Conservation (phyloP, 2,329 filamentous ascomycete species). For the Coleophoma cylindrospora region DNA sequence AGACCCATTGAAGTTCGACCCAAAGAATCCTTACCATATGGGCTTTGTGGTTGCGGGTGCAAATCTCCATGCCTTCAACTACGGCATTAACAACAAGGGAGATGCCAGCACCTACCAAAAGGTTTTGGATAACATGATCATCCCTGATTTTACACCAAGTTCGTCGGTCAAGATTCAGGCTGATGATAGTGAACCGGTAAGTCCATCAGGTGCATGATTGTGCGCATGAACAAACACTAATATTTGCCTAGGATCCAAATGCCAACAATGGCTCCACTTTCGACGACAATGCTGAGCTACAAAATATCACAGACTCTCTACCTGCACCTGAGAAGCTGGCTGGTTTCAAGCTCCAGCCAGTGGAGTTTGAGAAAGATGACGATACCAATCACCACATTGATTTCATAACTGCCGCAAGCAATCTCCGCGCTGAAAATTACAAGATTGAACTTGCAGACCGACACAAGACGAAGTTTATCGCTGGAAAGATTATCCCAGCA, state of each 20-base stretch:
- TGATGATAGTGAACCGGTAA: conserved; percentile 82
- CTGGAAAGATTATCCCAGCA: conserved; percentile 97
- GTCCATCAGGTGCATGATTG: conserved; percentile 21
- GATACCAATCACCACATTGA: conserved; percentile 98
- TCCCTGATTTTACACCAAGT: conserved; percentile 90
- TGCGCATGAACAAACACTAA: too few relatives aligned
- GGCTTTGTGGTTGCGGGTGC: conserved; percentile 83
- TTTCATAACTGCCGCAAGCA: conserved; percentile 96
- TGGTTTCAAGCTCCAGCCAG: conserved; percentile 83
- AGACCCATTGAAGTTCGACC: conserved; percentile 83
- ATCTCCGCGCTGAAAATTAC: conserved; percentile 95
- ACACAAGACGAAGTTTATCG: conserved; percentile 99
- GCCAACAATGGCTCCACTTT: conserved; percentile 45
- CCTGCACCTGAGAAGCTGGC: conserved; percentile 76
- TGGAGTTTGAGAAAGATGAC: conserved; percentile 98
- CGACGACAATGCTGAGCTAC: conserved; percentile 72
- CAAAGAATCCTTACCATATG: conserved; percentile 79
- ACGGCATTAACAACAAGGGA: conserved; percentile 84
- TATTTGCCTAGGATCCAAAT: conserved; percentile 62
- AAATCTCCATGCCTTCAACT: conserved; percentile 96
- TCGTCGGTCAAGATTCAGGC: conserved; percentile 94
- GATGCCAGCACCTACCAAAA: conserved; percentile 69
- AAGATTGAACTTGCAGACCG: conserved; percentile 89
- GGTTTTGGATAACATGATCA: conserved; percentile 86
- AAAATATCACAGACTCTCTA: conserved; percentile 66